Base-by-base conservation (phyloP, 495 filamentous ascomycete genomes). In the Penicillium maclennaniae region DNA sequence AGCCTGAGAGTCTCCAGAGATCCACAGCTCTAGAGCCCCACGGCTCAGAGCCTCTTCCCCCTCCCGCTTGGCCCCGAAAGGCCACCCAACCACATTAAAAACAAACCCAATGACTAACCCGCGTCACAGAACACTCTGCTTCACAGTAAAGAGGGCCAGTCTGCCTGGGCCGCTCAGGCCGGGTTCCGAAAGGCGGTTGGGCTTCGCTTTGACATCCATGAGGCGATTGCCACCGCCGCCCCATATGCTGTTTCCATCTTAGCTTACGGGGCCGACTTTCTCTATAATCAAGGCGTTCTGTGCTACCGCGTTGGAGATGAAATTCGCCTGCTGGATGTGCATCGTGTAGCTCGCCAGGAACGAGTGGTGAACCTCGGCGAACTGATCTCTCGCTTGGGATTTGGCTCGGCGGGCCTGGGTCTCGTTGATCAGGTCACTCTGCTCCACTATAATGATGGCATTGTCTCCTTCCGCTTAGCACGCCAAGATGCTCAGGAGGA, bases 301-400 rank as follows among this genome's bases (percentile, higher is more conserved):
- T 86, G 81, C 51, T 87, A 89, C 57, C 74, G 80, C 9, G 61
- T 73, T 21, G 72, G 75, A 10, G 69, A 79, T 23, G 75, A 70
- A 63, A 73, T 92, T 36, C 84, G 86, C n/a, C 63, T 88, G 14
- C 67, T 88, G 41, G 74, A 89, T 49, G 66, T 89, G 9, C 82
- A 85, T 68, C 54, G 66, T 16, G 71, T 72, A 1, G 66, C 65
- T n/a, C 60, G 49, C 34, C 61, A 67, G 20, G 86, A 90, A 55
- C 69, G 82, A 23, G 81, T 84, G 6, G 61, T 88, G 27, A 74
- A 85, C 58, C 74, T 87, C 36, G 69, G 74, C 21, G 59, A 56
- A 6, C 61, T 86, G 0, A 65, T 83, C 26, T 62, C 59, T 14
- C 68, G 70, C 17, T 54, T 71, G 15, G 58, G 61, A n/a, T 49